A percentile compares a stretch with the other conserved stretches of the same genome.
Conservation (phyloP, 768 basidiomycete genomes). For the Mrakia gelida region DNA sequence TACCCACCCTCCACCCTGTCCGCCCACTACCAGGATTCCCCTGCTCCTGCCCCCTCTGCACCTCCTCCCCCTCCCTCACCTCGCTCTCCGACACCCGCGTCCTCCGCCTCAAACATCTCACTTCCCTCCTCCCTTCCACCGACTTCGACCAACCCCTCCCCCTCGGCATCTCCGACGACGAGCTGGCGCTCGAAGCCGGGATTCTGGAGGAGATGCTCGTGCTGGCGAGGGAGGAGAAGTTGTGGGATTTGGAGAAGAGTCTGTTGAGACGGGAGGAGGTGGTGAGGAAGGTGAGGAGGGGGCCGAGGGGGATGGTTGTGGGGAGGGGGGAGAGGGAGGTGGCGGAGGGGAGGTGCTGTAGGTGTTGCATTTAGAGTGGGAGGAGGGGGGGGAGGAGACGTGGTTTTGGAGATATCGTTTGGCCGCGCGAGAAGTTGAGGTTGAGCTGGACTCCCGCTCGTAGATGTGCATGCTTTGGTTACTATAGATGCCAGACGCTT, state of each 20-base stretch:
- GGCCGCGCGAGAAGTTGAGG: too few species aligned
- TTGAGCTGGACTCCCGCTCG: too few species aligned
- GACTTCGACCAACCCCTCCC: background rate
- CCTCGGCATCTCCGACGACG: background rate
- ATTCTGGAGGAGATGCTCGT: slow-evolving; percentile 15
- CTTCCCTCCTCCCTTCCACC: background rate
- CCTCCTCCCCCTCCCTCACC: background rate
- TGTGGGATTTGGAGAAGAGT: slow-evolving; percentile 23
- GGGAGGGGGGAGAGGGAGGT: background rate
- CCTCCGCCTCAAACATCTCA: background rate
- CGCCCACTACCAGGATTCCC: slow-evolving; percentile 20
- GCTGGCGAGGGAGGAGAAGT: slow-evolving; percentile 9
- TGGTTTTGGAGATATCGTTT: too few species aligned
- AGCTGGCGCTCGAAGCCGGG: background rate
- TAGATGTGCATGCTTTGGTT: too few species aligned
- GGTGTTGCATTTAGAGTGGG: slow-evolving; percentile 18
- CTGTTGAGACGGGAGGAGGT: background rate
- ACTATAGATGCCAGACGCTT: too few species aligned
- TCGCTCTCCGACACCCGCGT: slow-evolving; percentile 25
- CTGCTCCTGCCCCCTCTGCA: slow-evolving; percentile 25
- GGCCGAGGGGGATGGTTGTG: slow-evolving; percentile 18
- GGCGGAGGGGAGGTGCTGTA: background rate
- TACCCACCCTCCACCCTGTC: background rate
- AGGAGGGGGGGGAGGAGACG: background rate
- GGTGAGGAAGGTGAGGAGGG: background rate